Evolutionary conservation across 768 basidiomycete genomes (phyloP).

Genomic region (Leccinum sublutescens): DNA sequence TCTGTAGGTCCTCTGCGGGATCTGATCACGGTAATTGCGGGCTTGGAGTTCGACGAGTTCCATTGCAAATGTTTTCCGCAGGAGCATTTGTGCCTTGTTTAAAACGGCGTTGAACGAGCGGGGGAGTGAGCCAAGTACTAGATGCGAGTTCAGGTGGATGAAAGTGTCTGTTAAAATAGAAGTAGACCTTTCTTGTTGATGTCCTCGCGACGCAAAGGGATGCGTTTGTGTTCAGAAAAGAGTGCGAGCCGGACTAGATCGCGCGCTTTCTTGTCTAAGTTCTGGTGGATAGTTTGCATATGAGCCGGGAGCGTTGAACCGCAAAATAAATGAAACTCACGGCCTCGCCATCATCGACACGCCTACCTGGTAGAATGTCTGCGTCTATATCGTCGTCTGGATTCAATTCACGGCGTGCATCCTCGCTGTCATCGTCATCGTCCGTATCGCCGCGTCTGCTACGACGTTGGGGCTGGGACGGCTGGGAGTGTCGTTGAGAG

Average conservation of each 20-base stretch:
- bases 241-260: conserved; percentile 30
- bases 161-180: too few relatives aligned
- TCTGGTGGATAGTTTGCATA: conserved; percentile 39
- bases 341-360: conserved; percentile 19
- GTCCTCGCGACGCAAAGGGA: conserved; percentile 73
- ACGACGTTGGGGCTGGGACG: conserved; percentile 30
- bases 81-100: too few relatives aligned
- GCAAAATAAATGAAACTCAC: conserved; percentile 5
- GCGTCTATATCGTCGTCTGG: conserved; percentile 31
- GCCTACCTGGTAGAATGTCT: conserved; percentile 31
- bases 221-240: conserved; percentile 50
- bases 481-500: conserved; percentile 34
- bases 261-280: conserved; percentile 40
- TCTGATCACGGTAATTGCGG: too few relatives aligned
- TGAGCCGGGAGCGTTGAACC: background rate
- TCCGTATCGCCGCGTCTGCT: conserved; percentile 24
- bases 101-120: too few relatives aligned
- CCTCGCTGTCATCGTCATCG: conserved; percentile 37
- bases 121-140: too few relatives aligned
- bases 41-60: too few relatives aligned
- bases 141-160: too few relatives aligned
- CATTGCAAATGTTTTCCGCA: too few relatives aligned
- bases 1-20: too few relatives aligned
- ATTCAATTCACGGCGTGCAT: conserved; percentile 23
- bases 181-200: conserved; percentile 72